These are phyloP conservation scores for Malania oleifera DNA, from an alignment of 164 flowering plant species.

Conservation along the genomic window DNA sequence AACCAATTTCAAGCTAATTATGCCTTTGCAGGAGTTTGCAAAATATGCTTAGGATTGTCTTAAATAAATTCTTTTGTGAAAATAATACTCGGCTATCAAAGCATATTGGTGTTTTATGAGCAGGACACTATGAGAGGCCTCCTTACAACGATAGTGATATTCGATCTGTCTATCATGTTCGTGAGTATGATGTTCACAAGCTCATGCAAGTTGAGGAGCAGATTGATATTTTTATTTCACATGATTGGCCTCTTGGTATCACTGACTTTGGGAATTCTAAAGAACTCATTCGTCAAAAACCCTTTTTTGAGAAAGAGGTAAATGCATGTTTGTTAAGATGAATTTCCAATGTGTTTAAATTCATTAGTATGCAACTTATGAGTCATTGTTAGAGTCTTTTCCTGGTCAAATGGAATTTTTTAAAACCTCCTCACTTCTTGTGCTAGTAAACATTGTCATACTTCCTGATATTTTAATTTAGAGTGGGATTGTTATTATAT, in stretches of 20 bases:
- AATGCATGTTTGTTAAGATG: constrained; percentile 10
- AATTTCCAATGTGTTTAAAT: not conserved
- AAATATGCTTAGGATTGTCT: not conserved
- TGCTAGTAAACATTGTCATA: too few relatives aligned
- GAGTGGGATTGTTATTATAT: too few relatives aligned
- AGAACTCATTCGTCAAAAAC: constrained; percentile 64
- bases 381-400: not conserved
- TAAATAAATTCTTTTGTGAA: not conserved
- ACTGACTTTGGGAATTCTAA: constrained; percentile 73
- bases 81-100: not conserved
- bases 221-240: constrained; percentile 89
- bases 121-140: constrained; percentile 91
- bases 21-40: not conserved
- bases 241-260: constrained; percentile 97
- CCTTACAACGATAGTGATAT: constrained; percentile 80
- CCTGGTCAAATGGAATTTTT: too few relatives aligned
- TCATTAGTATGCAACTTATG: not conserved
- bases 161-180: constrained; percentile 86
- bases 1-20: too few relatives aligned
- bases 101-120: constrained; percentile 21
- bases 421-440: too few relatives aligned
- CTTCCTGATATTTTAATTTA: too few relatives aligned
- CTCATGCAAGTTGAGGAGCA: constrained; percentile 85
- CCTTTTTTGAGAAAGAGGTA: constrained; percentile 76
- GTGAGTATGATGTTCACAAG: constrained; percentile 89